A percentile compares a stretch with the other conserved stretches of the same genome.
Conservation (phyloP, 1,284 basidiomycete species). For the Cutaneotrichosporon sp. region DNA sequence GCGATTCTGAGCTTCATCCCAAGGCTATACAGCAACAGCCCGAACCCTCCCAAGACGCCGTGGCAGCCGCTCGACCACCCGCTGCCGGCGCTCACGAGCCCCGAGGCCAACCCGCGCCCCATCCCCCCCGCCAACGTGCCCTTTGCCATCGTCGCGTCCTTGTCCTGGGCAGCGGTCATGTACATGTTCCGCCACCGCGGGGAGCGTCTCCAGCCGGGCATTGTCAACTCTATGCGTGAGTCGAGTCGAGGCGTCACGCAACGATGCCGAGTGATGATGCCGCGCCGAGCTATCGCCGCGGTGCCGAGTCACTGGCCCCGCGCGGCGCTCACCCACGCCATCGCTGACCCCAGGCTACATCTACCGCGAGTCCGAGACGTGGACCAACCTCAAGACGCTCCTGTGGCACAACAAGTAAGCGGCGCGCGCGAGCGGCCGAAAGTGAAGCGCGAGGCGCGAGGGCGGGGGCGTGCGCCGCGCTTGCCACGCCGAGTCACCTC, state of each 20-base stretch:
- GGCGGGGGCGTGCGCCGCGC: no score
- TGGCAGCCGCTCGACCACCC: slow-evolving; percentile 38
- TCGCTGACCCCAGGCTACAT: slow-evolving; percentile 54
- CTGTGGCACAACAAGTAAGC: slow-evolving; percentile 69
- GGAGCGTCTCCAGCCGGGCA: slow-evolving; percentile 85
- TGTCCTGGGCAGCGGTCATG: slow-evolving; percentile 97
- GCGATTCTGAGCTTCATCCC: slow-evolving; percentile 83
- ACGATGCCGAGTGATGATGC: background rate
- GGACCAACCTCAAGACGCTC: slow-evolving; percentile 64
- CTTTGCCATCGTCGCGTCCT: slow-evolving; percentile 81
- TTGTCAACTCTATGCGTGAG: slow-evolving; percentile 56
- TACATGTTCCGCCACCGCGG: slow-evolving; percentile 83
- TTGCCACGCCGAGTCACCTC: no score
- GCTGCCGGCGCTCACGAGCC: slow-evolving; percentile 35
- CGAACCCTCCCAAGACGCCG: slow-evolving; percentile 36
- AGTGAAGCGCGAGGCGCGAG: no score
- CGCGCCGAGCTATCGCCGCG: background rate
- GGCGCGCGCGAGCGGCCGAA: no score
- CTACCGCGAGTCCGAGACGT: slow-evolving; percentile 71
- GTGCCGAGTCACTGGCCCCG: background rate
- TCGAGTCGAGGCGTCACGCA: slow-evolving; percentile 3
- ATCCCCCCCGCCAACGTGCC: slow-evolving; percentile 72
- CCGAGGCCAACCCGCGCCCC: slow-evolving; percentile 54
- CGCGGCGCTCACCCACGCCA: no score
- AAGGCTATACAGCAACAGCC: slow-evolving; percentile 51